Evolutionary conservation across 345 rosid genomes (phyloP), one percentile per base, ranked within the genome.

Genomic region (Diplotaxis tenuifolia): DNA sequence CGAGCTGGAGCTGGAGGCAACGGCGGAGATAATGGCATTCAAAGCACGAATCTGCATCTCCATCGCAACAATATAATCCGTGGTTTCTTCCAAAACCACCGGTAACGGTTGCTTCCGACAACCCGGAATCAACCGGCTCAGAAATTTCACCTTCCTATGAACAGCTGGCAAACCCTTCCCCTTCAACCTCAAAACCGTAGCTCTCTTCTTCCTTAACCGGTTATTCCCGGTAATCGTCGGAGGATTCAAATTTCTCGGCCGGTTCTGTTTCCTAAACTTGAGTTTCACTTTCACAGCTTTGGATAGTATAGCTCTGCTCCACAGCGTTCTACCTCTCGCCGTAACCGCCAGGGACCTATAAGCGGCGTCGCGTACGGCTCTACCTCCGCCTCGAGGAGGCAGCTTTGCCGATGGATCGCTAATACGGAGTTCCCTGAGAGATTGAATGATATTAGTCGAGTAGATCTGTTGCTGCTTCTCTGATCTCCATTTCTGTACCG

Each of bases 41-140:
- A 95, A 84, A 79, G 97, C 92, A 68, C 94, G 82, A 54, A 95
- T 86, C 73, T 92, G 99, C 99, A 92, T 95, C 93, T 95, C 94
- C 71, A 92, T 80, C 12, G 99, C 99, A n/a, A 86, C 87, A 40
- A 95, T 95, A 61, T 95, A 95, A 85, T 95, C 99, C 0, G 94
- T 85, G 0, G 94, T 91, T 73, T 95, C 99, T 69, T 95, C 97
- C 18, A 95, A 81, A 66, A 95, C 86, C 54, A 95, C 89, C 15
- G 96, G 96, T 32, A 95, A 69, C 18, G 92, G 77, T 72, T 95
- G 88, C 74, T 88, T 92, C 67, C 94, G 85, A 89, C 99, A 95
- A 54, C 99, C 99, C 2, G 99, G 99, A 63, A 95, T 90, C 77
- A 95, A 73, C 73, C 93, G 87, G 63, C 99, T 91, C 8, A 95